A percentile compares a stretch with the other conserved stretches of the same genome.
Evolutionary conservation across 805 yeast species (phyloP).

Genomic region (Barnettozyma botsteinii): DNA sequence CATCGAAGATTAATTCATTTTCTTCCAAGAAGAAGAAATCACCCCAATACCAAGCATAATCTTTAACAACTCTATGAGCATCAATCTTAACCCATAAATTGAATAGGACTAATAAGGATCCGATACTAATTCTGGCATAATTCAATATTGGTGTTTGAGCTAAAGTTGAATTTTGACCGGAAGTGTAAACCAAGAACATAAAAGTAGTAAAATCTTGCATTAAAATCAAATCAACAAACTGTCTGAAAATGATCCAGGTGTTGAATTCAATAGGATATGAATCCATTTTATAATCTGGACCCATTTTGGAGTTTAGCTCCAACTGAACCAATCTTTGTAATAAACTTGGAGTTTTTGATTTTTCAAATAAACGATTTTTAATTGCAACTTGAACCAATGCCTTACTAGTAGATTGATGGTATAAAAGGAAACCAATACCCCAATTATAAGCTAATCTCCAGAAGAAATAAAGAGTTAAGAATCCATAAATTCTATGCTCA

Average conservation of each 20-base stretch:
- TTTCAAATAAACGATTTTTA: slow-evolving; percentile 38
- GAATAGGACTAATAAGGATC: slow-evolving; percentile 58
- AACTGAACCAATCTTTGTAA: slow-evolving; percentile 38
- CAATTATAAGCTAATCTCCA: slow-evolving; percentile 75
- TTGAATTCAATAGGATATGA: slow-evolving; percentile 67
- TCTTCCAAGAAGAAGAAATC: slow-evolving; percentile 80
- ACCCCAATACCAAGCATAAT: slow-evolving; percentile 95
- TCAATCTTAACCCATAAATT: slow-evolving; percentile 82
- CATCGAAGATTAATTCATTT: slow-evolving; percentile 71
- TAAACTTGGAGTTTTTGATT: slow-evolving; percentile 26
- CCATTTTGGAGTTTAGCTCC: slow-evolving; percentile 45
- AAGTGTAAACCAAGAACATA: slow-evolving; percentile 47
- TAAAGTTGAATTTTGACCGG: slow-evolving; percentile 28
- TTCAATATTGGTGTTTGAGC: slow-evolving; percentile 42
- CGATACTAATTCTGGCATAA: slow-evolving; percentile 48
- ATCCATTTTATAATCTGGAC: slow-evolving; percentile 29
- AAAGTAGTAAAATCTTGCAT: slow-evolving; percentile 83
- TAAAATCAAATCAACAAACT: slow-evolving; percentile 71
- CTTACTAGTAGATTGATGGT: slow-evolving; percentile 57
- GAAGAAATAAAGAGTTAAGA: slow-evolving; percentile 53
- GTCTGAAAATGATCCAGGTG: slow-evolving; percentile 77
- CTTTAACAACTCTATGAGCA: slow-evolving; percentile 84
- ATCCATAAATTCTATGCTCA: slow-evolving; percentile 24
- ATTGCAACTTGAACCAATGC: slow-evolving; percentile 48
- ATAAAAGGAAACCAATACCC: slow-evolving; percentile 70